Evolutionary conservation across 805 yeast genomes (phyloP), one percentile per base, ranked within the genome.

Genomic region (Candida palmyrensis): DNA sequence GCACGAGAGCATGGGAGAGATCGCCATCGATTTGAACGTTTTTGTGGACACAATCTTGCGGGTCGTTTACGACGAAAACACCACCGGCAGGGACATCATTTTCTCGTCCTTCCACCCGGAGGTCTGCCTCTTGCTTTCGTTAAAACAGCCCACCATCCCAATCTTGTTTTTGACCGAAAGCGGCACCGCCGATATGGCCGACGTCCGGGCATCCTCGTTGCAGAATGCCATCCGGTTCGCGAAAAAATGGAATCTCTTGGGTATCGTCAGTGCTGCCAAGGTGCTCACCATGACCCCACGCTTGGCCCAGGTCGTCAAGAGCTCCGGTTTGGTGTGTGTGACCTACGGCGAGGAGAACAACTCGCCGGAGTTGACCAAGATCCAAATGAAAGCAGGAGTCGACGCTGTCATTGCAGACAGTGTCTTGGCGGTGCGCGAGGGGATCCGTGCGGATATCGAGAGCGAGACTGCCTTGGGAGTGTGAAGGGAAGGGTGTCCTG

Each of bases 341-440:
- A 85, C 96, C 0, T 90, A 90, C 48, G 97, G 97, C 18, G 71
- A 74, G 1, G 70, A 73, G 52, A 90, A 90, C 55, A 90, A 90
- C 48, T 78, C 77, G 22, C 96, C 97, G 0, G 87, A 76, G 37
- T 78, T 79, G 40, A 88, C 95, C 18, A 79, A 77, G 44, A 64
- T 83, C 37, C 96, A 90, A 57, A 81, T 90, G 81, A 78, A 77
- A 42, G 89, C 94, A 3, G 97, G 97, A 6, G 96, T 90, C 9
- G 97, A 90, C 66, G 98, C 98, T 0, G 97, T 90, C n/a, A 90
- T 90, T 59, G 97, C 86, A 3, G 97, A 90, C 58, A 80, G 86
- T 35, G 97, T 90, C 2, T 67, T 89, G 49, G 96, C 96, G 0
- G 94, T 89, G n/a, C 71, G 95, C 51, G 82, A 82, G 47, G 96